A percentile compares a stretch with the other conserved stretches of the same genome.
Evolutionary conservation across 148 eudicot genomes (phyloP).

Genomic region (Pharnaceum exiguum): DNA sequence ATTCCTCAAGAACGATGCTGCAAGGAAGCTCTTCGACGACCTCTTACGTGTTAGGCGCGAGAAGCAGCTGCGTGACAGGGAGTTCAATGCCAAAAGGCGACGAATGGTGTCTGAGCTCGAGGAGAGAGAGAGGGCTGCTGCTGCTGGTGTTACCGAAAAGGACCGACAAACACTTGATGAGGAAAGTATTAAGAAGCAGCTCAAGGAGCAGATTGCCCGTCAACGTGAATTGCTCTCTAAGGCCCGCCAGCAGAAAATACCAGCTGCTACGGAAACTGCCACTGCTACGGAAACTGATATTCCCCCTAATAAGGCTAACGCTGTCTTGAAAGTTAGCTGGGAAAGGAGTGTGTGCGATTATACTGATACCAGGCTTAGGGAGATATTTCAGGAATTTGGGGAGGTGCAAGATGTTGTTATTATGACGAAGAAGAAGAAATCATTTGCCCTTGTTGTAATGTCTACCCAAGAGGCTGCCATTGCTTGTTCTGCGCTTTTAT

Average conservation of each 20-base stretch:
- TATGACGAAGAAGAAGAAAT: constrained; percentile 48
- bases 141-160: too few species aligned
- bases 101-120: constrained; percentile 72
- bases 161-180: constrained; percentile 45
- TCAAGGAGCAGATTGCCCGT: constrained; percentile 53
- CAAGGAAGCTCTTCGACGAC: constrained; percentile 58
- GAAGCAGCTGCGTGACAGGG: constrained; percentile 34
- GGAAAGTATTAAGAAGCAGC: constrained; percentile 43
- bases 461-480: constrained; percentile 51
- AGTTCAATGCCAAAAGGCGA: constrained; percentile 45
- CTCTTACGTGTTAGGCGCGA: constrained; percentile 45
- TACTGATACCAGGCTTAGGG: constrained; percentile 38
- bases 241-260: constrained; percentile 3
- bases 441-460: constrained; percentile 62
- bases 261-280: too few species aligned
- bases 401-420: constrained; percentile 66
- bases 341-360: constrained; percentile 47
- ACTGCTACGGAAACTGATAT: too few species aligned
- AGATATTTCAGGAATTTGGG: constrained; percentile 50
- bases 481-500: too few species aligned
- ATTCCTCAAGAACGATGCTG: constrained; percentile 45
- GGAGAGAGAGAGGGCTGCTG: constrained; percentile 42
- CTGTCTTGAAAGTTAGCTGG: constrained; percentile 75
- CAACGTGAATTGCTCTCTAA: constrained; percentile 46
- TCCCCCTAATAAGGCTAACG: too few species aligned